Conservation (phyloP, 73 alveolate species). For the Tetrahymena elliotti region DNA sequence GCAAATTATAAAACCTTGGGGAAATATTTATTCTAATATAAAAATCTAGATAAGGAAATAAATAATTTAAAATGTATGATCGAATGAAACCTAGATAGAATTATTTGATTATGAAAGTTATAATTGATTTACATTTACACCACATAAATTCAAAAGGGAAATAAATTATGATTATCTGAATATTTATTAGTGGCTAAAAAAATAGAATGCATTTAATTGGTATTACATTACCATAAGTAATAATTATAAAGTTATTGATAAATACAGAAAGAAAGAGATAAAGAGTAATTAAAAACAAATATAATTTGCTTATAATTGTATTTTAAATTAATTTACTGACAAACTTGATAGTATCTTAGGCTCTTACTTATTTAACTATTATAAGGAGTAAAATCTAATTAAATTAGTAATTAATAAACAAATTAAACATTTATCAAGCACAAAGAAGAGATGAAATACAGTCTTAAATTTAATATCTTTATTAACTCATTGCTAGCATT, state of each 20-base stretch:
- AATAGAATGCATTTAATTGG: not conserved
- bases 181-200: not conserved
- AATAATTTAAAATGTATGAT: too few relatives aligned
- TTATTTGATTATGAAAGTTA: too few relatives aligned
- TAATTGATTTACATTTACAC: not conserved
- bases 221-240: not conserved
- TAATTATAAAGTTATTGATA: too few relatives aligned
- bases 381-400: not conserved
- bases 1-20: too few relatives aligned
- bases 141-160: not conserved
- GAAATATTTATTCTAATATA: not conserved
- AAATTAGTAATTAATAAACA: not conserved
- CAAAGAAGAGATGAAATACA: not conserved
- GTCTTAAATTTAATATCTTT: not conserved
- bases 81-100: not conserved
- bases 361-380: too few relatives aligned
- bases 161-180: too few relatives aligned
- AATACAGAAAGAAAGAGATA: not conserved
- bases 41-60: not conserved
- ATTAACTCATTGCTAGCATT: not conserved
- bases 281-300: not conserved
- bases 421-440: not conserved
- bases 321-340: not conserved
- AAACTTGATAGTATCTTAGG: too few relatives aligned
- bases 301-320: too few relatives aligned